These are phyloP conservation scores for Ustilago curta DNA, from an alignment of 1,284 basidiomycete species.

Conservation along the genomic window DNA sequence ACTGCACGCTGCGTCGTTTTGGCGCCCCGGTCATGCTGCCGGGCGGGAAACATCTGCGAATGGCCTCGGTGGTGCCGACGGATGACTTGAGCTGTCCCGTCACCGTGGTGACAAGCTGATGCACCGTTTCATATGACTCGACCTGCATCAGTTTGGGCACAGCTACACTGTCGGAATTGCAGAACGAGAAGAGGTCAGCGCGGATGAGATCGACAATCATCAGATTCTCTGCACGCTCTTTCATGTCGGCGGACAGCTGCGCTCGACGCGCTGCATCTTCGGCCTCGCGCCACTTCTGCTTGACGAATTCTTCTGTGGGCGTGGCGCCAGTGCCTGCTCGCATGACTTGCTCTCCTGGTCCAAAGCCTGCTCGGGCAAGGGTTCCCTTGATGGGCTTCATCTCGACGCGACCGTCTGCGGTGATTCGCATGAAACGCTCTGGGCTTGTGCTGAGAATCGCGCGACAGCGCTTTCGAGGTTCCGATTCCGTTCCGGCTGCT, in stretches of 20 bases:
- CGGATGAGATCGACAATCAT: constrained; percentile 99
- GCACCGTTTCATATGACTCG: constrained; percentile 93
- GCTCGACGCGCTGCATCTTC: constrained; percentile 70
- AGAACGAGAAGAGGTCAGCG: constrained; percentile 85
- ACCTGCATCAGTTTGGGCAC: constrained; percentile 89
- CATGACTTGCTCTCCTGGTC: constrained; percentile 54
- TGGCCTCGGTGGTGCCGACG: constrained; percentile 77
- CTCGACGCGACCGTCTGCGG: constrained; percentile 78
- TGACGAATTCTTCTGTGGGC: constrained; percentile 32
- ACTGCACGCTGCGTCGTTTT: constrained; percentile 90
- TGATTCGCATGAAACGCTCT: constrained; percentile 91
- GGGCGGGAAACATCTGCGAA: constrained; percentile 75
- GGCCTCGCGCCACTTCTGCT: constrained; percentile 41
- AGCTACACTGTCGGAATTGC: constrained; percentile 77
- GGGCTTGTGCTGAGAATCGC: constrained; percentile 82
- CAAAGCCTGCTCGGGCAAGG: constrained; percentile 62
- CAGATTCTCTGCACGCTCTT: constrained; percentile 95
- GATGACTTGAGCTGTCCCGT: constrained; percentile 71
- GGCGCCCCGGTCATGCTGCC: constrained; percentile 99
- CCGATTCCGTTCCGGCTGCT: background rate
- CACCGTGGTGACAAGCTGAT: constrained; percentile 95
- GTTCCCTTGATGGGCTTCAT: constrained; percentile 96
- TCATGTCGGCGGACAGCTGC: constrained; percentile 79
- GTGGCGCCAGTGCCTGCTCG: constrained; percentile 24
- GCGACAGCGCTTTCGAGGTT: constrained; percentile 71